Evolutionary conservation across 257 asterid genomes (phyloP), one percentile per base, ranked within the genome.

Genomic region (Rauvolfia tetraphylla): DNA sequence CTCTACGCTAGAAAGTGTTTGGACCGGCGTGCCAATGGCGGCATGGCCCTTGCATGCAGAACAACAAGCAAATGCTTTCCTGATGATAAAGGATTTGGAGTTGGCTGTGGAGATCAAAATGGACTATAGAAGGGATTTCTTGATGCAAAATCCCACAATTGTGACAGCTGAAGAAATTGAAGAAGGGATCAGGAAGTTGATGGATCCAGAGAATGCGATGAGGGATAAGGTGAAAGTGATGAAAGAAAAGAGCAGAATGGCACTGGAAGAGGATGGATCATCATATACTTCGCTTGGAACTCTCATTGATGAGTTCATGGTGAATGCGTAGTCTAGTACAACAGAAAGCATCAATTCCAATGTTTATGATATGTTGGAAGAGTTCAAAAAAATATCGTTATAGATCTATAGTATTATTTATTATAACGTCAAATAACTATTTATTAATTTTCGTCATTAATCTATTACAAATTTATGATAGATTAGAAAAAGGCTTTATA

Each of bases 1-100:
- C 70, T 80, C 83, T 10, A 76, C 31, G 20, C 8, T 80, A 25
- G 83, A 76, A 68, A 80, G 80, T 39, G 29, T 80, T 7, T 80
- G 80, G 80, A 68, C 57, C 39, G 83, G 83, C 6, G 80, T 80
- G 67, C 83, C 83, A 1, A 25, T 80, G 14, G 83, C 80, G 1
- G 71, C 80, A 5, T 80, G 83, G 83, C 83, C 83, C 4, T 34
- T 80, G 18, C 29, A 71, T 18, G 71, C 77, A 5, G 80, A 80
- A 66, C 83, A 80, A 7, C 83, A 80, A 14, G 15, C 71, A 20
- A 76, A 80, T 62, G 74, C 83, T 23, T 80, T 75, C 36, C 80
- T 75, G 38, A 9, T 80, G 57, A 77, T 80, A 58, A 15, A 56
- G 20, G 83, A 80, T 22, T 33, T 68, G 51, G 63, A 73, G 22